A percentile compares a stretch with the other conserved stretches of the same genome.
phyloP scores from a whole-genome alignment of 352 stramenopile species.

The Phytophthora lateralis region DNA sequence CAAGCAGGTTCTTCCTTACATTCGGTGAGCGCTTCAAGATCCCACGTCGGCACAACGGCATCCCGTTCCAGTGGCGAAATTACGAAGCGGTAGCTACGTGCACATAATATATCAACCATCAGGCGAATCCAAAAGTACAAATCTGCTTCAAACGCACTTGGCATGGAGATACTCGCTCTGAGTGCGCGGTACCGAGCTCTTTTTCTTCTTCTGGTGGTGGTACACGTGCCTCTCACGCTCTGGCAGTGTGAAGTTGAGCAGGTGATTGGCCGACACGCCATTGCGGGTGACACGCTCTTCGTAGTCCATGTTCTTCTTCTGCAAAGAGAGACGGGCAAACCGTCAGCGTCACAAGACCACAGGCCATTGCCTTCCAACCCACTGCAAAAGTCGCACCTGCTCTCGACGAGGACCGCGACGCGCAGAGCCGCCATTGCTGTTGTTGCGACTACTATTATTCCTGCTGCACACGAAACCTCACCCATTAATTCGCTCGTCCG shows the following conservation, averaged over 20 bases:
- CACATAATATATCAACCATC: not conserved
- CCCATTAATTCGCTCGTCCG: conserved; percentile 2
- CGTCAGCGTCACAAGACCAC: conserved; percentile 14
- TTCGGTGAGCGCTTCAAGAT: conserved; percentile 81
- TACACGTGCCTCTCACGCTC: conserved; percentile 61
- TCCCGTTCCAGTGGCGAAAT: conserved; percentile 61
- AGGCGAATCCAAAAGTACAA: not conserved
- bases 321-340: conserved; percentile 1
- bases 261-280: conserved; percentile 78
- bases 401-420: conserved; percentile 45
- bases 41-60: conserved; percentile 55
- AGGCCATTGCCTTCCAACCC: not conserved
- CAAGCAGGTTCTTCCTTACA: conserved; percentile 42
- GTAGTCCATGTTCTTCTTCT: conserved; percentile 64
- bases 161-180: conserved; percentile 87
- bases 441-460: conserved; percentile 38
- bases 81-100: conserved; percentile 80
- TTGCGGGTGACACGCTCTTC: conserved; percentile 66
- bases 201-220: conserved; percentile 66
- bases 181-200: conserved; percentile 64
- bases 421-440: conserved; percentile 28
- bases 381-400: conserved; percentile 27
- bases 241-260: conserved; percentile 85
- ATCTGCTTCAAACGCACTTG: conserved; percentile 54
- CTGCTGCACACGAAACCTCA: conserved; percentile 10